phyloP scores from a whole-genome alignment of 169 alveolate species.

The Babesia ovata region DNA sequence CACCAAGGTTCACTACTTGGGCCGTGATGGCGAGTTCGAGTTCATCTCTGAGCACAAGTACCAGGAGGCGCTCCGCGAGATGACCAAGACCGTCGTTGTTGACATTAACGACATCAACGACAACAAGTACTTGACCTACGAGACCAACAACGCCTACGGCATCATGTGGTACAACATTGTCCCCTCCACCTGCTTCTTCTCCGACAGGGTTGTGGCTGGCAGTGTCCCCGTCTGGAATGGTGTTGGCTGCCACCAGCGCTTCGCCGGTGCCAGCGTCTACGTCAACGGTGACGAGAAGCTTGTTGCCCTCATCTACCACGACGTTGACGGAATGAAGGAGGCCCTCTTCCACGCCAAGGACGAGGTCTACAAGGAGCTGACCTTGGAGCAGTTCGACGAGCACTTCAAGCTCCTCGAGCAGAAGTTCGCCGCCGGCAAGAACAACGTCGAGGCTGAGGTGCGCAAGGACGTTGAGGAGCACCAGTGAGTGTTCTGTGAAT shows the following conservation, averaged over 20 bases:
- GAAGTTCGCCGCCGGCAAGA: neutral
- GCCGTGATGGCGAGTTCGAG: neutral
- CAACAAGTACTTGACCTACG: neutral
- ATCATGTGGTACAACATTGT: conserved; percentile 7
- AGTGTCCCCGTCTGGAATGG: neutral
- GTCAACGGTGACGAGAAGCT: conserved; percentile 14
- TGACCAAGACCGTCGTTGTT: neutral
- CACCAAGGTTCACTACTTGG: neutral
- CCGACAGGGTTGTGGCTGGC: conserved; percentile 7
- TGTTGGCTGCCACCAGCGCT: neutral
- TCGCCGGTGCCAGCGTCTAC: conserved; percentile 17
- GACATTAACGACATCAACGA: neutral
- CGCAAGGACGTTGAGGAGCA: neutral
- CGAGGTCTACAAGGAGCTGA: conserved; percentile 2
- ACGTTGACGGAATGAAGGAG: neutral
- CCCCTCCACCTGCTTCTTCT: conserved; percentile 5
- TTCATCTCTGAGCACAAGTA: neutral
- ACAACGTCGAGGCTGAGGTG: neutral
- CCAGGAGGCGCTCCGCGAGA: neutral
- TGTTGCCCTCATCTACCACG: neutral
- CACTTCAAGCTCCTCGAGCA: neutral
- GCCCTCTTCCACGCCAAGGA: neutral
- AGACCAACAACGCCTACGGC: neutral
- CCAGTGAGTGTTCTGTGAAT: neutral
- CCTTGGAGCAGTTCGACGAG: neutral